Evolutionary conservation across 805 yeast species (phyloP).

Genomic region (Kodamaea lidongshanica): DNA sequence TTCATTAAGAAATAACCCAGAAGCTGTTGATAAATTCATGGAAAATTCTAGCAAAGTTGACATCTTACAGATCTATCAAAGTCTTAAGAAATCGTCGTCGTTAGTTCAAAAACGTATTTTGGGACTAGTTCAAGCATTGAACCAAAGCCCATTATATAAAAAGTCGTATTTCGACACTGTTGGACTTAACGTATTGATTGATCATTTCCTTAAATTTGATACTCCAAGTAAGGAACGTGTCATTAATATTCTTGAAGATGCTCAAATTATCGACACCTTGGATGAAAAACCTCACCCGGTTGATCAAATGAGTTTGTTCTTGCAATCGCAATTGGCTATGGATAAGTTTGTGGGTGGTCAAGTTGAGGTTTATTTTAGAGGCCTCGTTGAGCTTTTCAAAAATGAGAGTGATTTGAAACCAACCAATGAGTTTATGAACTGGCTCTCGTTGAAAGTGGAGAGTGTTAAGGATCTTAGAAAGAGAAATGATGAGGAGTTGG

Average conservation of each 20-base stretch:
- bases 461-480: constrained; percentile 16
- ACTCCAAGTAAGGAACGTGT: constrained; percentile 31
- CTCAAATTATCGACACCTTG: constrained; percentile 16
- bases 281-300: constrained; percentile 20
- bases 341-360: constrained; percentile 11
- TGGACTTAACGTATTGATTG: constrained; percentile 22
- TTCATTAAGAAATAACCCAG: constrained; percentile 67
- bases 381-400: constrained; percentile 29
- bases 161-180: constrained; percentile 18
- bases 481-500: constrained; percentile 29
- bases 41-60: constrained; percentile 15
- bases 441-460: constrained; percentile 51
- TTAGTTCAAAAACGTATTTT: constrained; percentile 42
- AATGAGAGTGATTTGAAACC: constrained; percentile 20
- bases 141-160: constrained; percentile 32
- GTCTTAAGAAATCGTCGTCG: constrained; percentile 16
- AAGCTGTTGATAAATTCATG: constrained; percentile 38
- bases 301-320: constrained; percentile 27
- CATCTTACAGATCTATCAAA: constrained; percentile 16
- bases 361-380: constrained; percentile 10
- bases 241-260: constrained; percentile 44
- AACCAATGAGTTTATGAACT: constrained; percentile 46
- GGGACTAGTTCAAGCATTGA: constrained; percentile 46
- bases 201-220: constrained; percentile 23
- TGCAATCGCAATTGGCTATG: constrained; percentile 28